Conservation (phyloP, 768 basidiomycete genomes). For the Amanita pallidorosea region DNA sequence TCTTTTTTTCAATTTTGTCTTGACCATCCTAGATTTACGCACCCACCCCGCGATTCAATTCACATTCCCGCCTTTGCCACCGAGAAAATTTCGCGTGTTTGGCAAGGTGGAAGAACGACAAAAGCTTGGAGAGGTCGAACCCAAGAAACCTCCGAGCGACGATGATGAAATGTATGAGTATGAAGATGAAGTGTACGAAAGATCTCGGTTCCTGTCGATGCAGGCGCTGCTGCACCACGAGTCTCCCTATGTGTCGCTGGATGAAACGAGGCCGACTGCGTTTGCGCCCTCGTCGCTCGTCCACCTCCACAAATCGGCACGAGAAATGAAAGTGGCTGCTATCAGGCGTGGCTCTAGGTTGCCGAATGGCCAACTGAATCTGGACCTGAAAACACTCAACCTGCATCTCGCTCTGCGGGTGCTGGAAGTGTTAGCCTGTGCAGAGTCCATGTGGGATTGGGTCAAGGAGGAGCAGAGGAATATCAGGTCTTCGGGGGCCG, state of each 20-base stretch:
- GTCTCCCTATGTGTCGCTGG: constrained; percentile 37
- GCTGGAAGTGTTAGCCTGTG: constrained; percentile 57
- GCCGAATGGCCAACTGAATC: constrained; percentile 42
- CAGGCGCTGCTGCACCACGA: constrained; percentile 24
- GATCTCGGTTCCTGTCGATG: constrained; percentile 24
- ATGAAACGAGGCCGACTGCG: constrained; percentile 30
- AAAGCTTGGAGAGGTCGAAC: not conserved
- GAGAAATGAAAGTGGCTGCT: constrained; percentile 7
- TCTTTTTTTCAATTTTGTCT: not conserved
- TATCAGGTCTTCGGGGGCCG: constrained; percentile 3
- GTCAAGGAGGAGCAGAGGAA: constrained; percentile 37
- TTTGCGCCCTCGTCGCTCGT: constrained; percentile 29
- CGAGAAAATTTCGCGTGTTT: constrained; percentile 10
- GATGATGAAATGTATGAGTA: not conserved
- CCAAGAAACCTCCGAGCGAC: not conserved
- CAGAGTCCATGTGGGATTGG: constrained; percentile 78
- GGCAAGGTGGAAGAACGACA: not conserved
- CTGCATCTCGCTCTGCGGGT: constrained; percentile 52
- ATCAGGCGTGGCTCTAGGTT: constrained; percentile 23
- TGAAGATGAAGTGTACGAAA: constrained; percentile 12
- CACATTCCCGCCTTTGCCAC: constrained; percentile 37
- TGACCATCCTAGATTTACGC: constrained; percentile 38
- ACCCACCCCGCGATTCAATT: constrained; percentile 54
- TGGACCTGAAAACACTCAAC: constrained; percentile 50
- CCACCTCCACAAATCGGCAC: constrained; percentile 12